phyloP scores from a whole-genome alignment of 2,329 filamentous ascomycete species.

The Fusarium haematococcum region DNA sequence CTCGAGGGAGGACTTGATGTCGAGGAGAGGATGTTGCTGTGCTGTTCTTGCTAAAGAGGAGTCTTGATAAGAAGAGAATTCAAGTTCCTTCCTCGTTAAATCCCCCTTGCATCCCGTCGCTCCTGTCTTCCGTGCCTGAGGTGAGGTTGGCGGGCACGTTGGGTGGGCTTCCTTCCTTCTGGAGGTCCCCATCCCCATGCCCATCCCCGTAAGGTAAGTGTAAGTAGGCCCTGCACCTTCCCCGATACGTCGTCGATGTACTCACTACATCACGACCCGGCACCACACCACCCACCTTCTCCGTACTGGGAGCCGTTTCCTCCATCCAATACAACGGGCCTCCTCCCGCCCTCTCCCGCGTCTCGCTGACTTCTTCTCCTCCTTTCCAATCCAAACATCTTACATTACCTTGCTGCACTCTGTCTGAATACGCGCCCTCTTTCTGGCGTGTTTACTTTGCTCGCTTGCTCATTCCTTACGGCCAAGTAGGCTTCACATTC shows the following conservation, averaged over 20 bases:
- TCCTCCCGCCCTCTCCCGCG: slow-evolving; percentile 33
- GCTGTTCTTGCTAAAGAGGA: neutral
- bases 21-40: slow-evolving; percentile 26
- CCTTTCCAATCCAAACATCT: slow-evolving; percentile 9
- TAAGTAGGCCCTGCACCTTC: slow-evolving; percentile 12
- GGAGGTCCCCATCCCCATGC: slow-evolving; percentile 10
- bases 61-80: neutral
- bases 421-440: slow-evolving; percentile 18
- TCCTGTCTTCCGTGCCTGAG: slow-evolving; percentile 22
- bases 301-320: slow-evolving; percentile 10
- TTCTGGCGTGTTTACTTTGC: slow-evolving; percentile 22
- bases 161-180: neutral
- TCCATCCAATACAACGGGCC: slow-evolving; percentile 27
- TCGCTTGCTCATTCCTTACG: slow-evolving; percentile 21
- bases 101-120: slow-evolving; percentile 30
- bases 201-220: slow-evolving; percentile 17
- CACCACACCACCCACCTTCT: slow-evolving; percentile 3
- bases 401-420: slow-evolving; percentile 6
- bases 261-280: slow-evolving; percentile 4
- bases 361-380: slow-evolving; percentile 11
- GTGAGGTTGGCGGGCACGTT: neutral
- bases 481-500: slow-evolving; percentile 20
- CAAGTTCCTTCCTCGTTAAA: neutral
- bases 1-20: slow-evolving; percentile 26
- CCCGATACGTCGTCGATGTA: slow-evolving; percentile 23